Evolutionary conservation across 208 protist species (phyloP), one percentile per base, ranked within the genome.

Genomic region (Wallacemonas sp.): DNA sequence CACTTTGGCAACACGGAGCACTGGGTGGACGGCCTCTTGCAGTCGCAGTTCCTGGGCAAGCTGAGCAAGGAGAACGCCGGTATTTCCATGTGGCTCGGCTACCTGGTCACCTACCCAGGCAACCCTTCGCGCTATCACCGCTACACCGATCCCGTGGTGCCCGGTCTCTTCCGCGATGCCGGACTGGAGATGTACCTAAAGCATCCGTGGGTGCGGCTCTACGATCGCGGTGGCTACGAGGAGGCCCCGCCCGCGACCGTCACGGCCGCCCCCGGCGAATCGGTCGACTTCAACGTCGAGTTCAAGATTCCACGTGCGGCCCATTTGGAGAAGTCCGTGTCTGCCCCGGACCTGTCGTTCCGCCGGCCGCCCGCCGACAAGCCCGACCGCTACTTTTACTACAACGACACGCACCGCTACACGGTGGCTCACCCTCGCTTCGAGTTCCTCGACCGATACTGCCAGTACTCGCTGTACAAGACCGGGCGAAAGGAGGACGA

Each of bases 1-100:
- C 87, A 91, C 81, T 94, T 91, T 68, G 84, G 87, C 52, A 94
- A 94, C 77, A 94, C 87, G 12, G 77, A 91, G 67, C 87, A 94
- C 76, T 86, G 74, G 71, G 87, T 81, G 12, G 87, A 94, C 64
- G 87, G 84, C n/a, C 69, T 94, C n/a, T 71, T 94, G 59, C 87
- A 91, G 70, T 91, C 82, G 20, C 79, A 91, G 77, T 94, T 88
- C 55, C 67, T 94, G 20, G 79, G 77, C 3, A 52, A 74, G 29
- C 57, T 94, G 5, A 84, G 73, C 14, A 18, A 59, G 48, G 28
- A 48, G 11, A 89, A 87, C 65, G 70, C 76, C 7, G 87, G 87
- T 4, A 83, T 81, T n/a, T 82, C 82, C 22, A 48, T 94, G 57
- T 94, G 79, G 71, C 80, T 94, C 0, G 87, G 82, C 68, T 94